phyloP scores from a whole-genome alignment of 192 early-diverging fungal species.

The Chytriomyces confervae region DNA sequence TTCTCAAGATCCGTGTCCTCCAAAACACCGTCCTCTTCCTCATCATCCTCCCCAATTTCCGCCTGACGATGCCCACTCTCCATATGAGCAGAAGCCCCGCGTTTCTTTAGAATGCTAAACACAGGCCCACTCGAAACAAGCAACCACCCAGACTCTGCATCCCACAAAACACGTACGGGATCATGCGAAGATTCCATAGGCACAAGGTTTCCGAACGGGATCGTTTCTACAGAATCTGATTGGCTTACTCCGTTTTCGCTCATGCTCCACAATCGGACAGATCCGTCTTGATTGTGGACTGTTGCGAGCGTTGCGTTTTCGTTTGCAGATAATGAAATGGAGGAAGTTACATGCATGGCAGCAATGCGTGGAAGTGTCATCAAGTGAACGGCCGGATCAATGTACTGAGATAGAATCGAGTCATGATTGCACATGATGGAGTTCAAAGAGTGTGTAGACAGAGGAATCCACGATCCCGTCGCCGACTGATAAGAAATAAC shows the following conservation, averaged over 20 bases:
- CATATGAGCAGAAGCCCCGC: not conserved
- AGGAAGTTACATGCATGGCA: not conserved
- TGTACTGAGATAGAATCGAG: not conserved
- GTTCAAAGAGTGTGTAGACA: not conserved
- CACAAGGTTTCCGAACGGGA: not conserved
- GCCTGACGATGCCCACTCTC: not conserved
- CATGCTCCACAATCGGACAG: not conserved
- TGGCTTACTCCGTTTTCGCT: not conserved
- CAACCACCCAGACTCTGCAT: conserved; percentile 5
- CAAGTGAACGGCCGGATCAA: not conserved
- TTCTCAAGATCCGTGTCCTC: not conserved
- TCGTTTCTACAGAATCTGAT: not conserved
- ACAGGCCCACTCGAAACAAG: conserved; percentile 13
- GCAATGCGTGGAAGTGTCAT: not conserved
- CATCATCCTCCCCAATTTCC: not conserved
- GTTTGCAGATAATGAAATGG: not conserved
- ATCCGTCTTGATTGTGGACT: not conserved
- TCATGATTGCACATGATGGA: not conserved
- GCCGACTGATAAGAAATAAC: not conserved
- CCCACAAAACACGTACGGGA: not conserved
- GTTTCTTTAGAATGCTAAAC: not conserved
- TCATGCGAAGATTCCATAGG: not conserved
- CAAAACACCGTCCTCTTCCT: not conserved
- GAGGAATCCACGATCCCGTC: not conserved
- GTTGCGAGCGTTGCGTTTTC: not conserved